Evolutionary conservation across 2,329 filamentous ascomycete genomes (phyloP).

Genomic region (Diaporthe vexans): DNA sequence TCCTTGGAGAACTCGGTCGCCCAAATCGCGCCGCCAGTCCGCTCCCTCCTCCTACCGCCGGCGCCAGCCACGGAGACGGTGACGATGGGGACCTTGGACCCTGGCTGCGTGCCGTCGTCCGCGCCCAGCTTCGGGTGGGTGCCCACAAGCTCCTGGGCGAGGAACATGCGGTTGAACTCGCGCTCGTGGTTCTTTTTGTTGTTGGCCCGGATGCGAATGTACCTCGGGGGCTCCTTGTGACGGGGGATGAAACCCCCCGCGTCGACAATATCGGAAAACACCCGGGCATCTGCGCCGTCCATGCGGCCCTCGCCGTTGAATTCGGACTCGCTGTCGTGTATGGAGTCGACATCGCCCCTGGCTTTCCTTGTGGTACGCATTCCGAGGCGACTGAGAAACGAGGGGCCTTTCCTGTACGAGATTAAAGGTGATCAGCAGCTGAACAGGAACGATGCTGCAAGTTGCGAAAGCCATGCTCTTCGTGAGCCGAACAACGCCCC

Average conservation of each 20-base stretch:
- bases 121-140: slow-evolving; percentile 56
- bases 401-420: slow-evolving; percentile 80
- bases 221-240: slow-evolving; percentile 89
- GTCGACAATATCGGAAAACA: slow-evolving; percentile 83
- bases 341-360: slow-evolving; percentile 70
- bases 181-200: slow-evolving; percentile 77
- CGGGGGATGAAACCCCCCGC: slow-evolving; percentile 84
- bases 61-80: slow-evolving; percentile 50
- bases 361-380: slow-evolving; percentile 80
- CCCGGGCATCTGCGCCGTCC: slow-evolving; percentile 85
- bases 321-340: slow-evolving; percentile 75
- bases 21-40: slow-evolving; percentile 82
- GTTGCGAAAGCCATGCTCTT: background rate
- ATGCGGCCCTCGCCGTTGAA: slow-evolving; percentile 75
- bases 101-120: slow-evolving; percentile 43
- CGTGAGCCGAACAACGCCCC: background rate
- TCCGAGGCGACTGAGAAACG: slow-evolving; percentile 86
- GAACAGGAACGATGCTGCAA: background rate
- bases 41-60: slow-evolving; percentile 57
- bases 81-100: slow-evolving; percentile 45
- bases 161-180: slow-evolving; percentile 89
- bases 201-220: slow-evolving; percentile 86
- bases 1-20: slow-evolving; percentile 93
- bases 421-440: slow-evolving; percentile 37
- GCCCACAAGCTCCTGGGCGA: slow-evolving; percentile 90